phyloP scores from a whole-genome alignment of 2,329 filamentous ascomycete genomes.

The Colletotrichum salicis region DNA sequence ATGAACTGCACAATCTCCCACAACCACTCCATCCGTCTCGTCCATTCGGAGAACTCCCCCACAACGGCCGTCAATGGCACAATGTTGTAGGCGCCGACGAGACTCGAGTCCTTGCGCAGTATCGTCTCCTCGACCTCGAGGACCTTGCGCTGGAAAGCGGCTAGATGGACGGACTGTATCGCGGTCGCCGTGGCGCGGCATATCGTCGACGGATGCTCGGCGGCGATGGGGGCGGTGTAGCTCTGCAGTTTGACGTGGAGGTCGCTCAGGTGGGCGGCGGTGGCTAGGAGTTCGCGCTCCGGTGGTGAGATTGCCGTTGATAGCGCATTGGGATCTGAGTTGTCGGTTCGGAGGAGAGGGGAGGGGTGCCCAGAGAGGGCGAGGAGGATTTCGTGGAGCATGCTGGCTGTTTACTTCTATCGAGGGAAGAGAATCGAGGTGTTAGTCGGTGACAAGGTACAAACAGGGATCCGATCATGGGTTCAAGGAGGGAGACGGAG shows the following conservation, averaged over 20 bases:
- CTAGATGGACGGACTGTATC: constrained; percentile 79
- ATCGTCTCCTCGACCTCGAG: constrained; percentile 85
- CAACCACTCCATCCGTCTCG: constrained; percentile 85
- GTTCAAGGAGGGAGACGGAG: constrained; percentile 17
- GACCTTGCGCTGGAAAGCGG: constrained; percentile 83
- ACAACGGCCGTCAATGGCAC: constrained; percentile 90
- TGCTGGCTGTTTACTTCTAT: constrained; percentile 50
- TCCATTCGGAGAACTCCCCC: constrained; percentile 88
- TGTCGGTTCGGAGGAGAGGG: constrained; percentile 75
- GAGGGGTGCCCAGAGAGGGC: constrained; percentile 95
- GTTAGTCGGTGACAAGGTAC: constrained; percentile 9
- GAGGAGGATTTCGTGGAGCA: constrained; percentile 99
- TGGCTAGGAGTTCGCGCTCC: constrained; percentile 83
- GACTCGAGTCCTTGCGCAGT: constrained; percentile 77
- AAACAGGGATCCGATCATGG: background rate
- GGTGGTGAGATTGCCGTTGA: constrained; percentile 72
- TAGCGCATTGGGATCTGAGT: constrained; percentile 56
- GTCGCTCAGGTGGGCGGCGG: constrained; percentile 80
- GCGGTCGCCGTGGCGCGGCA: constrained; percentile 88
- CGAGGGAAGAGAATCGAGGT: background rate
- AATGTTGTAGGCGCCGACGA: constrained; percentile 92
- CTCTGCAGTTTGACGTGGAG: constrained; percentile 79
- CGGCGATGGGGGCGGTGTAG: constrained; percentile 73
- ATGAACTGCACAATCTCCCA: constrained; percentile 80
- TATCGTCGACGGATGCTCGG: constrained; percentile 80